Conservation (phyloP, 1,284 basidiomycete genomes). For the Ustanciosporium gigantosporum region DNA sequence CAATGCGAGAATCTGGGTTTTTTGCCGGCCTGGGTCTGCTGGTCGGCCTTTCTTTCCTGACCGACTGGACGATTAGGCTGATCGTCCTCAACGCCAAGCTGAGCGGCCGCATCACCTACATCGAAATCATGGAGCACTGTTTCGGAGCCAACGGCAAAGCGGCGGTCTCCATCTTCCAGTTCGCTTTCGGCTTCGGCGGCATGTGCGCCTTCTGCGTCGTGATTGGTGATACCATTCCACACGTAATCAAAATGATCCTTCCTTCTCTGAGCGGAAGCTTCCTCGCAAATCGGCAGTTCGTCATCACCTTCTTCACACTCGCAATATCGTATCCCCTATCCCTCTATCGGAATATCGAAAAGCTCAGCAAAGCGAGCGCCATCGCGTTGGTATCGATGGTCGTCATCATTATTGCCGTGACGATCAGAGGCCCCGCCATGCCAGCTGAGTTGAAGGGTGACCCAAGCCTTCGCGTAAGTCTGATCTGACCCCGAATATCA, state of each 20-base stretch:
- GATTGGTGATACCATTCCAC: slow-evolving; percentile 89
- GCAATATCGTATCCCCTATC: slow-evolving; percentile 83
- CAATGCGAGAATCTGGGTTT: slow-evolving; percentile 88
- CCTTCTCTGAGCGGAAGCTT: slow-evolving; percentile 77
- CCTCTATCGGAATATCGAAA: slow-evolving; percentile 94
- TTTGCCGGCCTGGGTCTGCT: slow-evolving; percentile 81
- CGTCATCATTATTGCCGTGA: slow-evolving; percentile 85
- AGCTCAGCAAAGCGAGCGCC: slow-evolving; percentile 86
- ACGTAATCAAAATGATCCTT: slow-evolving; percentile 82
- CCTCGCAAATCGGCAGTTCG: slow-evolving; percentile 81
- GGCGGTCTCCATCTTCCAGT: slow-evolving; percentile 95
- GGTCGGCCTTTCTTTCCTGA: slow-evolving; percentile 77
- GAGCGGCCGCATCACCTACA: slow-evolving; percentile 87
- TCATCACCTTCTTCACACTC: slow-evolving; percentile 67
- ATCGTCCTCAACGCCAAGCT: slow-evolving; percentile 91
- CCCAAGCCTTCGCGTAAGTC: slow-evolving; percentile 62
- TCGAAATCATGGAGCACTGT: slow-evolving; percentile 93
- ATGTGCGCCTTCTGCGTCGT: slow-evolving; percentile 62
- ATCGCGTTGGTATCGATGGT: slow-evolving; percentile 81
- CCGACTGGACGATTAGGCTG: slow-evolving; percentile 97
- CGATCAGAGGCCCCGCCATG: slow-evolving; percentile 83
- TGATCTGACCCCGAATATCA: slow-evolving; percentile 84
- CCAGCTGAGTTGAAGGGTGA: slow-evolving; percentile 76
- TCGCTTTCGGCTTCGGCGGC: slow-evolving; percentile 95
- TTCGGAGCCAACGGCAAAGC: slow-evolving; percentile 74